phyloP scores from a whole-genome alignment of 371 early-diverging fungal genomes.

The Mortierella sp. region DNA sequence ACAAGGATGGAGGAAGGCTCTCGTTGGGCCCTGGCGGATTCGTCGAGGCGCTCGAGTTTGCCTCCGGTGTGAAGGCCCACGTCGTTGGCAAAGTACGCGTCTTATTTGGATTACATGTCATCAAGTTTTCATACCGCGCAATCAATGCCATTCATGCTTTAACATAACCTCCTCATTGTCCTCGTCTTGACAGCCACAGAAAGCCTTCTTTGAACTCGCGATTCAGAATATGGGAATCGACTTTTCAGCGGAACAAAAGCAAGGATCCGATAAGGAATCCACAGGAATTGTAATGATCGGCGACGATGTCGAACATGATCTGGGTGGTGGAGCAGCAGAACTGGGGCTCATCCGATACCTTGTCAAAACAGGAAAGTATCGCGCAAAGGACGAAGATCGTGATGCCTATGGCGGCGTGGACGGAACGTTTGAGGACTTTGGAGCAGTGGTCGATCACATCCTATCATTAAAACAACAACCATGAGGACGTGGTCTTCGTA shows the following conservation, averaged over 20 bases:
- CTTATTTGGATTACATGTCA: background rate
- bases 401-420: conserved; percentile 53
- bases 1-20: conserved; percentile 63
- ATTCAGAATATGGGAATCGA: conserved; percentile 68
- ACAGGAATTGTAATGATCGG: conserved; percentile 81
- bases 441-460: conserved; percentile 59
- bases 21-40: conserved; percentile 90
- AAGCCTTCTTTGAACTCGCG: conserved; percentile 78
- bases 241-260: conserved; percentile 35
- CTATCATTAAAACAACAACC: conserved; percentile 12
- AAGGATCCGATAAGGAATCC: conserved; percentile 51
- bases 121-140: too few species aligned
- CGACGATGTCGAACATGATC: conserved; percentile 84
- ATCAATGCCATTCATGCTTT: too few species aligned
- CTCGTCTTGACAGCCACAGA: conserved; percentile 59
- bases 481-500: background rate
- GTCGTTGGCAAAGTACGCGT: conserved; percentile 80
- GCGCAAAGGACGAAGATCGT: conserved; percentile 72
- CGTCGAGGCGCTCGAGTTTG: conserved; percentile 83
- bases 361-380: conserved; percentile 88
- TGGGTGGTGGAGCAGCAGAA: conserved; percentile 80
- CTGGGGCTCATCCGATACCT: conserved; percentile 77
- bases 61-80: conserved; percentile 69
- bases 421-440: conserved; percentile 59
- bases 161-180: too few species aligned